These are phyloP conservation scores for Talaromyces pinophilus DNA, from an alignment of 2,329 filamentous ascomycete species.

Conservation along the genomic window DNA sequence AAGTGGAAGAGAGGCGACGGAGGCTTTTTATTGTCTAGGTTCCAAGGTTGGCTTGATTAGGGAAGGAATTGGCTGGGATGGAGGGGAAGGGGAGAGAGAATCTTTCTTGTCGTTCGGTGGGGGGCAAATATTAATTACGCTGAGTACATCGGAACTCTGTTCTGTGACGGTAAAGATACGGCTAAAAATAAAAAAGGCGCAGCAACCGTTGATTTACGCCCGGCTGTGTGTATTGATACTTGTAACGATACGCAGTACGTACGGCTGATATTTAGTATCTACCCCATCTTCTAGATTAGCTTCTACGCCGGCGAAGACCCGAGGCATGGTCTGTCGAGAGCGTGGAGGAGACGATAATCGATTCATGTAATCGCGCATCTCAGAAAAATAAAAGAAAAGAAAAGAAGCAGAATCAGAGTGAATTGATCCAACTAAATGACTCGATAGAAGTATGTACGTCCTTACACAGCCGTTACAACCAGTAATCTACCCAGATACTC, in stretches of 20 bases:
- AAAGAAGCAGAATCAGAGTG: not conserved
- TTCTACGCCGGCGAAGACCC: not conserved
- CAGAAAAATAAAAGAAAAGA: slow-evolving; percentile 1
- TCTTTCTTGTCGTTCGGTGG: not conserved
- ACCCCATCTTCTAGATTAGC: slow-evolving; percentile 1
- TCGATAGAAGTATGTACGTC: not conserved
- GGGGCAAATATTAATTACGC: not conserved
- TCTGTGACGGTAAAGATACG: slow-evolving; percentile 1
- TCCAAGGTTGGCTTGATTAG: not conserved
- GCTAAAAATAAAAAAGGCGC: slow-evolving; percentile 15
- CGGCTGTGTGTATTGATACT: slow-evolving; percentile 9
- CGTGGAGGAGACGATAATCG: not conserved
- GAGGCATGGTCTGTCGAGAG: not conserved
- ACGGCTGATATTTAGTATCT: not conserved
- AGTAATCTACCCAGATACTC: slow-evolving; percentile 9
- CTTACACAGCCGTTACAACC: not conserved
- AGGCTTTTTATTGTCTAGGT: slow-evolving; percentile 21
- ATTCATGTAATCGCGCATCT: not conserved
- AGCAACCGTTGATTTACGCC: slow-evolving; percentile 1
- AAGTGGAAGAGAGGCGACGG: slow-evolving; percentile 17
- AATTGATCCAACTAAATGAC: not conserved
- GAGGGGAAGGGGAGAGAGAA: slow-evolving; percentile 15
- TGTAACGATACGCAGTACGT: not conserved
- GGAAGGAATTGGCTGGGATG: slow-evolving; percentile 8
- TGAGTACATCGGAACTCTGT: slow-evolving; percentile 1